Evolutionary conservation across 75 land plant genomes (phyloP).

Genomic region (Ceratopteris richardii): DNA sequence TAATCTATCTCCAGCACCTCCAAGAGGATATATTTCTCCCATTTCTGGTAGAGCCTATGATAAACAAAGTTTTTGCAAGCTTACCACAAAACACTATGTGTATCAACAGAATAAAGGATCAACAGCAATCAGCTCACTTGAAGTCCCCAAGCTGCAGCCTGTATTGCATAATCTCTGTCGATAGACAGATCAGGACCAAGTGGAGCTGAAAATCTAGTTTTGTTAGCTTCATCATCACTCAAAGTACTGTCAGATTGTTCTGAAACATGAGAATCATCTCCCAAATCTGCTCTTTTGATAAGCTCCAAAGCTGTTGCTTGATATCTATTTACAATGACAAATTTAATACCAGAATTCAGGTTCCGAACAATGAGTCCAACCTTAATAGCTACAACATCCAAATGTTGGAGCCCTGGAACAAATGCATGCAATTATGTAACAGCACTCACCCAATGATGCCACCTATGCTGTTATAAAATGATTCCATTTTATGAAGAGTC

Average conservation of each 20-base stretch:
- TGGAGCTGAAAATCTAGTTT: constrained; percentile 58
- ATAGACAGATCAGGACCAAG: constrained; percentile 61
- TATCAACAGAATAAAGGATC: not conserved
- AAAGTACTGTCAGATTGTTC: constrained; percentile 17
- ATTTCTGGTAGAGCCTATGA: constrained; percentile 71
- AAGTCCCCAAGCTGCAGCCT: constrained; percentile 96
- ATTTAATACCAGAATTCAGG: not conserved
- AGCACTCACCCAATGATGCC: constrained; percentile 80
- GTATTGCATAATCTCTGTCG: constrained; percentile 58
- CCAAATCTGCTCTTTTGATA: constrained; percentile 36
- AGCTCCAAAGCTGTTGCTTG: constrained; percentile 73
- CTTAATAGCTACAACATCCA: no score
- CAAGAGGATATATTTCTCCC: constrained; percentile 97
- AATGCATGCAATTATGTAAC: no score
- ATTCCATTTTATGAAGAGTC: constrained; percentile 53
- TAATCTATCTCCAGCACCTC: constrained; percentile 93
- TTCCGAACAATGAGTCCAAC: no score
- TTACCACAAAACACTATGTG: not conserved
- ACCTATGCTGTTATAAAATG: constrained; percentile 93
- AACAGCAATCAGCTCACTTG: constrained; percentile 43
- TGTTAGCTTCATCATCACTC: constrained; percentile 18
- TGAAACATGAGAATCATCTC: constrained; percentile 20
- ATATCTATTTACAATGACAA: constrained; percentile 44
- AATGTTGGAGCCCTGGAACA: no score
- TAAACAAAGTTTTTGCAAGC: not conserved